Base-by-base conservation (phyloP, 352 stramenopile genomes). In the Aphanomyces euteiches region DNA sequence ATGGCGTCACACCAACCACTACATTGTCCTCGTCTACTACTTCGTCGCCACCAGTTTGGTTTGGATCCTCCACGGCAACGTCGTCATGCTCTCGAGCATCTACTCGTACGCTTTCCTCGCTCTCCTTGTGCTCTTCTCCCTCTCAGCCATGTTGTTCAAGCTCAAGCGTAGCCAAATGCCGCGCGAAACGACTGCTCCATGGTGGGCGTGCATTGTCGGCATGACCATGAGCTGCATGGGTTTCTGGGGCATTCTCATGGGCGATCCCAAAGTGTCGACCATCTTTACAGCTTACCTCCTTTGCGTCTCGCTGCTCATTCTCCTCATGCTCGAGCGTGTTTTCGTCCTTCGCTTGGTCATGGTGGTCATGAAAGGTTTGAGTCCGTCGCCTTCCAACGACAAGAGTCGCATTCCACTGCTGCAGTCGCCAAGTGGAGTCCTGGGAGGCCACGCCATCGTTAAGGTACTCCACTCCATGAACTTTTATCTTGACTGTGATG, bases 51-150 rank as follows among this genome's bases (percentile, higher is more conserved):
- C 88, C 3, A 90, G 80, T 63, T 81, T 95, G 60, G 84, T 93
- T 36, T 75, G 92, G 47, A 78, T 90, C 48, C 72, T 96, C 56
- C 70, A 96, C 56, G 88, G 84, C n/a, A 73, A 96, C 57, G 87
- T 95, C 47, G 80, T 72, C 1, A 79, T 81, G 19, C 77, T 97
- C 8, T 83, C 83, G 0, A 89, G 90, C 17, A 88, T 97, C 12
- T 97, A 95, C 73, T 90, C 83, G 5, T 89, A 94, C 38, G 84
- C 90, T 6, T 97, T 97, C 72, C 72, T 97, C 5, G 82, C 73
- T 4, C 87, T 97, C 7, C 84, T 97, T 73, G 73, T 77, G 8
- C 90, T 93, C 36, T 97, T 97, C 69, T 79, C 76, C 10, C 74
- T 89, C 13, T 88, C 84, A 28, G 95, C 87, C 70, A 74, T 96